Percentiles rank a stretch among this genome's conserved stretches.
Evolutionary conservation across 2,329 filamentous ascomycete species (phyloP).

Genomic region (Penicillium vulpinum): DNA sequence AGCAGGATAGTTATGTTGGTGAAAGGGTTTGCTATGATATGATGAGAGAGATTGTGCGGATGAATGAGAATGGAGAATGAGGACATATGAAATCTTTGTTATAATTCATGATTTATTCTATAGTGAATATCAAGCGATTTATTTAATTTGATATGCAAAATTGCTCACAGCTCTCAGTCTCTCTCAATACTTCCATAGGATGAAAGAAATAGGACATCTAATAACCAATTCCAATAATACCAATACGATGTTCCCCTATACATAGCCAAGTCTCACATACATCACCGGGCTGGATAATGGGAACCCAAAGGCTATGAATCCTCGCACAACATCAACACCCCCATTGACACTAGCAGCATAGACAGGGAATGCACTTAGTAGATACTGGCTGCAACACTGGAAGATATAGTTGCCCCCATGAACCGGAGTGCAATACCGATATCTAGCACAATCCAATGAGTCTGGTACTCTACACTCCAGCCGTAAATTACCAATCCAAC

Average conservation of each 20-base stretch:
- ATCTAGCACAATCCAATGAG: slow-evolving; percentile 55
- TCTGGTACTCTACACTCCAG: slow-evolving; percentile 50
- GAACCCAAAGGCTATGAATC: slow-evolving; percentile 35
- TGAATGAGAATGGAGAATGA: not conserved
- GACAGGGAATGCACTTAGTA: slow-evolving; percentile 34
- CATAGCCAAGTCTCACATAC: slow-evolving; percentile 30
- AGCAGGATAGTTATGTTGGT: slow-evolving; percentile 12
- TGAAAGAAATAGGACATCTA: slow-evolving; percentile 46
- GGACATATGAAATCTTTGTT: not conserved
- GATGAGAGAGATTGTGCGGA: slow-evolving; percentile 10
- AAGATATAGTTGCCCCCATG: slow-evolving; percentile 44
- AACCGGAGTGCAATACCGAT: slow-evolving; percentile 52
- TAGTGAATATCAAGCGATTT: not conserved
- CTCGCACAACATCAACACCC: slow-evolving; percentile 29
- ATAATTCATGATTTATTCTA: not conserved
- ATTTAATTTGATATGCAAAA: slow-evolving; percentile 37
- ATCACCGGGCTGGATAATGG: slow-evolving; percentile 36
- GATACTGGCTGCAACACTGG: slow-evolving; percentile 42
- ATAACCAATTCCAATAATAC: slow-evolving; percentile 35
- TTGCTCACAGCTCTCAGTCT: slow-evolving; percentile 43
- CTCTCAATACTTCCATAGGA: slow-evolving; percentile 50
- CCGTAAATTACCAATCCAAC: slow-evolving; percentile 56
- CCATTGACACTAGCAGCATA: slow-evolving; percentile 36
- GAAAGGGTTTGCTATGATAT: slow-evolving; percentile 18
- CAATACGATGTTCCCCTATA: slow-evolving; percentile 38